Evolutionary conservation across 2,329 filamentous ascomycete genomes (phyloP).

Genomic region (Aureobasidium sp.): DNA sequence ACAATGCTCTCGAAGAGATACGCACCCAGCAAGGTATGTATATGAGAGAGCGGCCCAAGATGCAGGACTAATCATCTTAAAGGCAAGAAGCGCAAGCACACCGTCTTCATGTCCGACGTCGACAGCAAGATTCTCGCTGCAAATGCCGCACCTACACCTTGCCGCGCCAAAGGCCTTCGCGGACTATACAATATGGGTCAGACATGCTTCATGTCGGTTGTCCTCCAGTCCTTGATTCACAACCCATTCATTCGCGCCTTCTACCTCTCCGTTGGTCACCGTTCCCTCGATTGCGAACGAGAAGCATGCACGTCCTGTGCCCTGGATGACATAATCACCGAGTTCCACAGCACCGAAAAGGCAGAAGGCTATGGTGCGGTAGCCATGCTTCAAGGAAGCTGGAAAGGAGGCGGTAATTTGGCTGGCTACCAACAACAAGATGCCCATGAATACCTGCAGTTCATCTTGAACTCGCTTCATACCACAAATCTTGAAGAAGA

Average conservation of each 20-base stretch:
- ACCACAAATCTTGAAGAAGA: slow-evolving; percentile 53
- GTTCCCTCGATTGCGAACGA: slow-evolving; percentile 59
- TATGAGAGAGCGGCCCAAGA: slow-evolving; percentile 21
- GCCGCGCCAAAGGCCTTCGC: slow-evolving; percentile 76
- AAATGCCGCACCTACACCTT: slow-evolving; percentile 73
- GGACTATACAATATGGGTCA: slow-evolving; percentile 98
- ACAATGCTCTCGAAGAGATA: slow-evolving; percentile 69
- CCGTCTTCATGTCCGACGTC: slow-evolving; percentile 51
- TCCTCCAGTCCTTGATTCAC: slow-evolving; percentile 86
- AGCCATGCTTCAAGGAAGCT: slow-evolving; percentile 80
- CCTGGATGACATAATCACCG: slow-evolving; percentile 53
- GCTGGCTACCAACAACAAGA: slow-evolving; percentile 94
- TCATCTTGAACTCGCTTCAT: slow-evolving; percentile 85
- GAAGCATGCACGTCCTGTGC: slow-evolving; percentile 52
- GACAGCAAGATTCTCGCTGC: slow-evolving; percentile 62
- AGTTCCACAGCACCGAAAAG: slow-evolving; percentile 61
- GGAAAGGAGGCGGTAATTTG: slow-evolving; percentile 61
- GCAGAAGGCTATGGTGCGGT: slow-evolving; percentile 86
- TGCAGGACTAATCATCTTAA: neutral
- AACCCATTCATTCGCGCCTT: slow-evolving; percentile 87
- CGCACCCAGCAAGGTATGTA: slow-evolving; percentile 58
- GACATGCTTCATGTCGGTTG: slow-evolving; percentile 96
- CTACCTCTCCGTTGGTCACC: slow-evolving; percentile 86
- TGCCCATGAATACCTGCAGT: slow-evolving; percentile 95
- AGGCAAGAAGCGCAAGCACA: slow-evolving; percentile 57